Base-by-base conservation (phyloP, 1,284 basidiomycete species). In the Tilletia walkeri region DNA sequence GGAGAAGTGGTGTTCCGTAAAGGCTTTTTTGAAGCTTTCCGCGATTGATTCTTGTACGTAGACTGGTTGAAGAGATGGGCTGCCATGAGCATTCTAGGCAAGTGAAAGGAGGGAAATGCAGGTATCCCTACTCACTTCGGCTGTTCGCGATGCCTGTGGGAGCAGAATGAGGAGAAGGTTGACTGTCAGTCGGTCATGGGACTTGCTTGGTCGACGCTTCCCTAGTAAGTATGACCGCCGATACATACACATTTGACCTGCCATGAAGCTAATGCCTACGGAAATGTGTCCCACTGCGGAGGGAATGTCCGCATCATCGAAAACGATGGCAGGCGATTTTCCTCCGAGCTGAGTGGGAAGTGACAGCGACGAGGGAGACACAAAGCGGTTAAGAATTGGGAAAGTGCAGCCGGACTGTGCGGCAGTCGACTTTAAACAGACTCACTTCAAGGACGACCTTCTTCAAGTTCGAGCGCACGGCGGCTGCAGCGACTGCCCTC, bases 321-420 rank as follows among this genome's bases (percentile, higher is more conserved):
- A 91, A 72, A 98, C 88, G 78, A 96, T 90, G 48, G 93, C 90
- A 71, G 94, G 93, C 80, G 96, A 96, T 85, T 98, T 97, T 47
- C 95, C 95, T 18, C 94, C 94, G 12, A 97, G 87, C 83, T 97
- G 6, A 1, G 30, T 30, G 2, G 24, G 24, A 30, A 30, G 2
- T 30, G 2, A 2, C 24, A 30, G 24, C 24, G 24, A 30, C 24
- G 24, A 30, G 24, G 24, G 24, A 30, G n/a, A 30, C 1, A 30
- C 24, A 30, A 2, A 30, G 24, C 24, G 24, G 24, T 1, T 30
- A 30, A 30, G 24, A 30, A 30, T 2, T 30, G 2, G 24, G 24
- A 30, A 1, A 30, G 24, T 30, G 24, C 24, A 30, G 2, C 24
- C 24, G 24, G 24, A 30, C 24, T 30, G 24, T 30, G 24, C 24